Percentiles rank a stretch among this genome's conserved stretches.
These are phyloP conservation scores for Chalara sp. DNA, from an alignment of 2,329 filamentous ascomycete genomes.

Conservation along the genomic window DNA sequence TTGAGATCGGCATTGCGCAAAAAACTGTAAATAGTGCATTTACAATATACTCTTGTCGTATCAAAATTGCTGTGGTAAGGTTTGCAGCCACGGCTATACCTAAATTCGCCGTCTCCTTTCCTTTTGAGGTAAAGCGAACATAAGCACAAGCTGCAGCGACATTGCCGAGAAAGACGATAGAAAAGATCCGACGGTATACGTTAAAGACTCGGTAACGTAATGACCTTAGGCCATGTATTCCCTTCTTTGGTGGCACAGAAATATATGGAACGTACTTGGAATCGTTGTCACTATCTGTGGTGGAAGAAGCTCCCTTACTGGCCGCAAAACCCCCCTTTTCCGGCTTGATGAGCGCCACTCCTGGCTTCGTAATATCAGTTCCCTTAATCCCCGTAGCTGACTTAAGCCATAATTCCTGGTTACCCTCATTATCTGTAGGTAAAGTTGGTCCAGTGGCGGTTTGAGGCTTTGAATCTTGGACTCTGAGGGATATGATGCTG, in stretches of 20 bases:
- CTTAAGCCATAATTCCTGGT: too few relatives aligned
- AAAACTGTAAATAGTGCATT: constrained; percentile 41
- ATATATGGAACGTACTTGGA: neutral
- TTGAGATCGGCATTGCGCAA: constrained; percentile 37
- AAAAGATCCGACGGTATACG: constrained; percentile 50
- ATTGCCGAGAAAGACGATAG: constrained; percentile 44
- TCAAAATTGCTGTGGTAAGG: constrained; percentile 39
- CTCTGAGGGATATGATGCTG: too few relatives aligned
- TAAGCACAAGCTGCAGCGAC: constrained; percentile 32
- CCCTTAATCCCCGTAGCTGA: too few relatives aligned
- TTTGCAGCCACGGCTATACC: constrained; percentile 12
- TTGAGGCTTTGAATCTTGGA: too few relatives aligned
- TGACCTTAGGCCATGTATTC: constrained; percentile 26
- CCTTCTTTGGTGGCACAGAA: constrained; percentile 34
- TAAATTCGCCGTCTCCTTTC: neutral
- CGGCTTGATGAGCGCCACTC: too few relatives aligned
- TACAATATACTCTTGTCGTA: constrained; percentile 47
- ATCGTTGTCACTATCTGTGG: too few relatives aligned
- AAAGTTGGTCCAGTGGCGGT: too few relatives aligned
- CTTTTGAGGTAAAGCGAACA: constrained; percentile 16
- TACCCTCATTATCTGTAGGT: too few relatives aligned
- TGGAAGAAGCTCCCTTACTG: too few relatives aligned
- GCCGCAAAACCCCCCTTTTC: too few relatives aligned
- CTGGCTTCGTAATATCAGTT: too few relatives aligned
- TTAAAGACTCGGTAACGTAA: constrained; percentile 35